Evolutionary conservation across 176 grass and related monocot species (phyloP), one percentile per base, ranked within the genome.

Genomic region (Paspalum vaginatum): DNA sequence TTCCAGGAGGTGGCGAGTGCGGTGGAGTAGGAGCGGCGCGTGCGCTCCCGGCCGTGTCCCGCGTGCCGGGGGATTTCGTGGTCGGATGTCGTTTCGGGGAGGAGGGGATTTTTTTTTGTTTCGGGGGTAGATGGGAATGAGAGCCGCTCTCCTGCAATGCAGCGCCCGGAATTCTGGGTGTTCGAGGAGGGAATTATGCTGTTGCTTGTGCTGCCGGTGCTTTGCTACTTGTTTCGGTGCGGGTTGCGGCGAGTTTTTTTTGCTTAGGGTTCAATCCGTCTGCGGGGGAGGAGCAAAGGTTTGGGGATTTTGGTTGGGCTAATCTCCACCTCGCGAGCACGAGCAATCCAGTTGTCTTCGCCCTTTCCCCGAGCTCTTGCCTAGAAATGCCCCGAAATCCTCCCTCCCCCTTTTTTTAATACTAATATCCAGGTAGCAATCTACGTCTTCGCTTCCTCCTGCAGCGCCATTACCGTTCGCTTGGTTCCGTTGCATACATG

Each of bases 201-300:
- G 17, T 45, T 41, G 16, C 16, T 77, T 8, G n/a, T 72, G 67
- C 3, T 37, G 16, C 12, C 42, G 48, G 8, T 16, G 5, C 0
- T 15, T 38, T 9, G 10, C 24, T 44, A 2, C 10, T 46, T 20
- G 21, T 64, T 16, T 65, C 5, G 75, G 22, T 84, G 51, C 4
- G 14, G 24, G n/a, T 21, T 51, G 6, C 11, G 27, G 37, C 18
- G 60, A 25, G 45, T 60, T 68, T 43, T 60, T 68, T 43, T 51
- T 51, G 32, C 7, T 78, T 75, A 88, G 87, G 69, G 61, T 83
- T 88, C 42, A 67, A 24, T 78, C 15, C 14, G 22, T 40, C 48
- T 26, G 12, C 14, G 13, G 20, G 25, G 58, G 42, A 1, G 25
- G 59, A 49, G 48, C 2, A 38, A 21, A 37, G 11, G 12, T 79